phyloP scores from a whole-genome alignment of 345 rosid species.

The Aethionema arabicum region DNA sequence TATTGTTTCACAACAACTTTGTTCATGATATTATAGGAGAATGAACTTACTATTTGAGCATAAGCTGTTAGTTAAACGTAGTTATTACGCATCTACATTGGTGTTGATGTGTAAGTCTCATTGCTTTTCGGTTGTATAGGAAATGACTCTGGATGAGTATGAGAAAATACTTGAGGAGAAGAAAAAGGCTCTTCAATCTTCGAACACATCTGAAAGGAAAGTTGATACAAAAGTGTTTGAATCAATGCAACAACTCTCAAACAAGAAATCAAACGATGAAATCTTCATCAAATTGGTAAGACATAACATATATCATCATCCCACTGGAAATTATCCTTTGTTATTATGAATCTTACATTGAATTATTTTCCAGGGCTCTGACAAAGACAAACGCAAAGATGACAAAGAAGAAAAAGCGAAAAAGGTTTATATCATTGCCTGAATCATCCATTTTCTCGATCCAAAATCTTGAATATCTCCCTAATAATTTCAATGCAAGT shows the following conservation, averaged over 20 bases:
- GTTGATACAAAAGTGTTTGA: conserved; percentile 69
- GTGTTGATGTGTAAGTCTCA: neutral
- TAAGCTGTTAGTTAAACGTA: neutral
- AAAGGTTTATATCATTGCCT: conserved; percentile 51
- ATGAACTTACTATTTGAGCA: neutral
- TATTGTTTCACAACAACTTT: neutral
- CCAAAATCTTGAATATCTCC: neutral
- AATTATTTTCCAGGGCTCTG: conserved; percentile 64
- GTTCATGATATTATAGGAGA: neutral
- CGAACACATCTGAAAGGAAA: conserved; percentile 77
- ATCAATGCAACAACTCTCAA: conserved; percentile 85
- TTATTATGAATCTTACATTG: neutral
- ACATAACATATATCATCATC: neutral
- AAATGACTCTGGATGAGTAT: conserved; percentile 97
- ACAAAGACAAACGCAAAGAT: conserved; percentile 92
- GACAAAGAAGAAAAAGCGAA: conserved; percentile 90
- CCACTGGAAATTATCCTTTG: neutral
- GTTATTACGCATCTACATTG: neutral
- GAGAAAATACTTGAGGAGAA: conserved; percentile 83
- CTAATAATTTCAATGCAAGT: neutral
- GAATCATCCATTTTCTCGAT: neutral
- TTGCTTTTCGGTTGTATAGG: conserved; percentile 41
- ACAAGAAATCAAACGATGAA: conserved; percentile 77
- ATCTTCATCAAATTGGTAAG: conserved; percentile 89
- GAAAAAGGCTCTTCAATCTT: conserved; percentile 64